Conservation (phyloP, 805 yeast species). For the Saccharomycopsis olivae region DNA sequence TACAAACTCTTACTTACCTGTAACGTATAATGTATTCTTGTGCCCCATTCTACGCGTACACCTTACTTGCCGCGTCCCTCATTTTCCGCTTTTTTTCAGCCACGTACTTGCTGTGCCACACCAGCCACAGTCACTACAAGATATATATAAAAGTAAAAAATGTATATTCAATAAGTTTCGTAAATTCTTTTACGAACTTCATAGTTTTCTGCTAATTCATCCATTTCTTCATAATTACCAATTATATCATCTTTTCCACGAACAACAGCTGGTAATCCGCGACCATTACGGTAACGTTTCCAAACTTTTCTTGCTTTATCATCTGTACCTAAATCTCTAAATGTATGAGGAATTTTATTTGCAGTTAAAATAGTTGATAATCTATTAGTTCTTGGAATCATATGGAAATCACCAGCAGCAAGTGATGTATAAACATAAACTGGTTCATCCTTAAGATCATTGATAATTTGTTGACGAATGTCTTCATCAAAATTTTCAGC, state of each 20-base stretch:
- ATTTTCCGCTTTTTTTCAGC: no score
- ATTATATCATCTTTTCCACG: constrained; percentile 73
- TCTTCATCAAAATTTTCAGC: constrained; percentile 13
- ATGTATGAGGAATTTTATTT: constrained; percentile 53
- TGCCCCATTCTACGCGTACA: constrained; percentile 47
- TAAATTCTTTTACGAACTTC: constrained; percentile 51
- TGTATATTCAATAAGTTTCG: constrained; percentile 38
- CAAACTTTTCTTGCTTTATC: constrained; percentile 77
- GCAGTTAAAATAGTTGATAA: constrained; percentile 66
- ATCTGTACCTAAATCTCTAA: constrained; percentile 79
- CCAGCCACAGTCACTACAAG: not conserved
- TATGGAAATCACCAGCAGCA: constrained; percentile 76
- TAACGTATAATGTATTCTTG: constrained; percentile 39
- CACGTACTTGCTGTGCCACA: no score
- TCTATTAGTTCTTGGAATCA: constrained; percentile 68
- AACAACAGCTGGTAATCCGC: constrained; percentile 74
- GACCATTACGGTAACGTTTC: constrained; percentile 65
- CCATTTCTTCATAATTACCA: constrained; percentile 80
- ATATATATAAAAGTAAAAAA: not conserved
- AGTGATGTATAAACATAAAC: constrained; percentile 75
- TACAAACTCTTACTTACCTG: constrained; percentile 26
- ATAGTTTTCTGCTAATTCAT: constrained; percentile 77
- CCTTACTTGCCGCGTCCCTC: constrained; percentile 74
- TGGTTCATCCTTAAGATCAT: constrained; percentile 38
- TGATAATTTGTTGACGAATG: constrained; percentile 18